Base-by-base conservation (phyloP, 2,329 filamentous ascomycete species). In the Pezicula radicicola region DNA sequence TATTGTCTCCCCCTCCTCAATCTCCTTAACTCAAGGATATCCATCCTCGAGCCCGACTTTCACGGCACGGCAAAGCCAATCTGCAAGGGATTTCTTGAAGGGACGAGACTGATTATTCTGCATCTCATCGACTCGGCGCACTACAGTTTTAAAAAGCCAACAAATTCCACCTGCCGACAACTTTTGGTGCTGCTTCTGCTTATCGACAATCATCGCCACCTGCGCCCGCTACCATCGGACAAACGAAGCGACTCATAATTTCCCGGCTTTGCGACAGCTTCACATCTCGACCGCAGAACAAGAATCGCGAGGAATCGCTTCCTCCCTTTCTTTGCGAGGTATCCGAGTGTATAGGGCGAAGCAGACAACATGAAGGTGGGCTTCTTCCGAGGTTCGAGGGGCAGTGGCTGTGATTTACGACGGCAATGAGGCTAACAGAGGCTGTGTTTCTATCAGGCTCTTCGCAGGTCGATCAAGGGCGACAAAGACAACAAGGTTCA, bases 401-500 rank as follows among this genome's bases (percentile, higher is more conserved):
- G 30, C 25, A 6, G 30, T 12, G 30, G 9, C 12, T 33, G 30
- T 33, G 30, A 40, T 18, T 40, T 6, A 16, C 37, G n/a, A 15
- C 10, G 37, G n/a, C 37, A 40, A 21, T 21, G n/a, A 47, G 25
- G 55, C 63, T 66, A 55, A 66, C 57, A 44, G 4, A 51, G 18
- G 15, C 51, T 60, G 52, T 54, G 49, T 16, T 48, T 60, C 40
- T 45, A 60, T 51, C 65, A 82, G 79, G 78, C 77, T 63, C 78
- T 89, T 70, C 78, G 85, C 66, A 78, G 85, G 68, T 88, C 84
- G 57, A 78, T 88, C 68, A 88, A 88, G 74, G 81, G 81, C 66
- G 84, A 88, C 61, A 88, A 84, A 73, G 81, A 83, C 59, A 70
- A 74, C 49, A 83, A 80, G 68, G 72, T 75, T 50, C 79, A 81